Conservation (phyloP, 2,329 filamentous ascomycete genomes). For the Aspergillus niger region DNA sequence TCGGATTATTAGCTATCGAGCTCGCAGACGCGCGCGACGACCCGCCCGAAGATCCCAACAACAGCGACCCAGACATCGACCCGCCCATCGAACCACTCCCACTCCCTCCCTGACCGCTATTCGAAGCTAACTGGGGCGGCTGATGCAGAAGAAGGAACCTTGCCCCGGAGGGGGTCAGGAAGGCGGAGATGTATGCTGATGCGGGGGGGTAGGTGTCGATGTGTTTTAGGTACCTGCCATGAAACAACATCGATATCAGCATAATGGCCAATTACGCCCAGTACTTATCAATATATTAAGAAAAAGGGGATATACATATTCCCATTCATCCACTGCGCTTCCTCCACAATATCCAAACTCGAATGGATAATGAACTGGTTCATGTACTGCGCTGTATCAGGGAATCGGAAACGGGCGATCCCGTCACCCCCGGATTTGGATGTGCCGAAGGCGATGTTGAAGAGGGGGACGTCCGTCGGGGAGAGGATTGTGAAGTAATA, state of each 20-base stretch:
- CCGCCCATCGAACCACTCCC: background rate
- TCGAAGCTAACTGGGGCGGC: slow-evolving; percentile 57
- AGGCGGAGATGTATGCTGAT: slow-evolving; percentile 92
- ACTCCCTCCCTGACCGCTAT: background rate
- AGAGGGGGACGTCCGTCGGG: slow-evolving; percentile 91
- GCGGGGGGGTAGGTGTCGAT: slow-evolving; percentile 85
- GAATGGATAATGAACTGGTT: slow-evolving; percentile 98
- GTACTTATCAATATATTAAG: too few relatives aligned
- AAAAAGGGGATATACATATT: slow-evolving; percentile 62
- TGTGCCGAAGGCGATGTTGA: slow-evolving; percentile 95
- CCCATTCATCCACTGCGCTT: slow-evolving; percentile 88
- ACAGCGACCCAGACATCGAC: slow-evolving; percentile 25
- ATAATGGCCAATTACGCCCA: slow-evolving; percentile 5
- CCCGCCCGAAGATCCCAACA: slow-evolving; percentile 21
- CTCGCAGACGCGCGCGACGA: slow-evolving; percentile 58
- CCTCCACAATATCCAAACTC: slow-evolving; percentile 90
- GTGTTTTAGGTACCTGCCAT: slow-evolving; percentile 82
- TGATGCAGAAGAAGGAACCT: slow-evolving; percentile 95
- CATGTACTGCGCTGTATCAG: slow-evolving; percentile 83
- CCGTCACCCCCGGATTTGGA: slow-evolving; percentile 96
- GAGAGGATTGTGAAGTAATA: slow-evolving; percentile 99
- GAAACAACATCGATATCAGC: background rate
- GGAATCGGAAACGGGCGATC: slow-evolving; percentile 84
- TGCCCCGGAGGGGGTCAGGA: slow-evolving; percentile 87
- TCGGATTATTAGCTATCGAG: slow-evolving; percentile 81